A percentile compares a stretch with the other conserved stretches of the same genome.
phyloP scores from a whole-genome alignment of 352 stramenopile genomes.

The Globisporangium ultimum region DNA sequence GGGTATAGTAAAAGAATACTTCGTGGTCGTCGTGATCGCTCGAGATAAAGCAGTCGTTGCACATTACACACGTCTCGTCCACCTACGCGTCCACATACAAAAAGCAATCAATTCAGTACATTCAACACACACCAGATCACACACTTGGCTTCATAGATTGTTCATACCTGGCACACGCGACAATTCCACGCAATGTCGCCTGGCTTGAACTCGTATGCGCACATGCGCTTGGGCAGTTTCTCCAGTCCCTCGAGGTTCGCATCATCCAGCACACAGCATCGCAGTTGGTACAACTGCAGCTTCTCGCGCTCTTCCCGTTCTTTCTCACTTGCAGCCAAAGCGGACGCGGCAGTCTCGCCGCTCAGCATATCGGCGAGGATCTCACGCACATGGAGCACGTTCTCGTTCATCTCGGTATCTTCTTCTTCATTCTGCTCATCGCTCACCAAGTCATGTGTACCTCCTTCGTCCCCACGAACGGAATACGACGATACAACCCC shows the following conservation, averaged over 20 bases:
- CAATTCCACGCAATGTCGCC: constrained; percentile 98
- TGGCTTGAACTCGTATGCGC: constrained; percentile 91
- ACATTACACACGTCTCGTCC: constrained; percentile 95
- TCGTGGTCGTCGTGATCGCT: constrained; percentile 93
- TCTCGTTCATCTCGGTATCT: constrained; percentile 14
- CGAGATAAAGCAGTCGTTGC: constrained; percentile 96
- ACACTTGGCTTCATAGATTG: too few relatives aligned
- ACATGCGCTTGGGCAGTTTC: constrained; percentile 84
- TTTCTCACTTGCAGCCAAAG: constrained; percentile 44
- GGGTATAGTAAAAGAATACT: constrained; percentile 93
- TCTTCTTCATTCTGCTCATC: neutral
- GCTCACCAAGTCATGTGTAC: too few relatives aligned
- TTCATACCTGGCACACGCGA: constrained; percentile 74
- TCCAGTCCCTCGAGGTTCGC: constrained; percentile 39
- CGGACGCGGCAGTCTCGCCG: constrained; percentile 5
- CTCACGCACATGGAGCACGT: constrained; percentile 18
- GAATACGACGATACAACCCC: too few relatives aligned
- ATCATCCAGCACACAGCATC: constrained; percentile 57
- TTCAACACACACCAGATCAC: neutral
- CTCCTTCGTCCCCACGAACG: too few relatives aligned
- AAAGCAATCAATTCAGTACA: constrained; percentile 1
- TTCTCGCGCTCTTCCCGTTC: constrained; percentile 50
- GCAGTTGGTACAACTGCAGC: constrained; percentile 44
- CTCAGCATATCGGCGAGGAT: constrained; percentile 15
- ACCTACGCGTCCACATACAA: constrained; percentile 67